Evolutionary conservation across 768 basidiomycete genomes (phyloP), one percentile per base, ranked within the genome.

Genomic region (Paxillus rubicundulus): DNA sequence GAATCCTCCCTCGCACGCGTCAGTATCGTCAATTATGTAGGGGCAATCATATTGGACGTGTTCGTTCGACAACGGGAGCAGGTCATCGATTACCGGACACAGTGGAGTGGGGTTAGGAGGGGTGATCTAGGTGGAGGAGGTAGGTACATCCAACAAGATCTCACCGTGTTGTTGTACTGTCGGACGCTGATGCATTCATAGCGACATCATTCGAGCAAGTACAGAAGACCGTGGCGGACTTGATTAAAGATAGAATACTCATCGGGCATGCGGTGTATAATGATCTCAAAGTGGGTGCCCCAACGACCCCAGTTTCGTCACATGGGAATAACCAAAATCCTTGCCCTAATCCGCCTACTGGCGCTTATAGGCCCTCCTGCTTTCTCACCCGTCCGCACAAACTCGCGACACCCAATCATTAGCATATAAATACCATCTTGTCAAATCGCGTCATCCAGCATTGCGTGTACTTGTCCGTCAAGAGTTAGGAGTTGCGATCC

Each of bases 231-330:
- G 91, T 96, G 0, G 82, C 91, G 0, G 84, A 81, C 36, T 60
- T 98, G 16, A 64, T 96, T 13, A 82, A 89, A 55, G 91, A 86
- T 49, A 77, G 86, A 44, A 81, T 95, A 39, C 68, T 98, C 12
- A 77, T 98, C 8, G 97, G 95, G 1, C 97, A 98, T 65, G 95
- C 96, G 0, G 75, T 99, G 5, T 77, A 85, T 63, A 92, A 98
- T 59, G 96, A 98, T 73, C 76, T 97, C 32, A 90, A 91, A 74
- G 93, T 63, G 36, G 7, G 54, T 42, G 1, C 2, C 14, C 7
- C 40, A 24, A 24, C 1, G 9, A 9, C 10, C 27, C 14, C 12
- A 18, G 13, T 20, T 17, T 8, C 16, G 34, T 24, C 38, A 13
- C 3, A 18, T 38, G 43, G 21, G 41, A 16, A 36, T 18, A 4